Evolutionary conservation across 2,329 filamentous ascomycete genomes (phyloP), one percentile per base, ranked within the genome.

Genomic region (Chrysoporthe cubensis): DNA sequence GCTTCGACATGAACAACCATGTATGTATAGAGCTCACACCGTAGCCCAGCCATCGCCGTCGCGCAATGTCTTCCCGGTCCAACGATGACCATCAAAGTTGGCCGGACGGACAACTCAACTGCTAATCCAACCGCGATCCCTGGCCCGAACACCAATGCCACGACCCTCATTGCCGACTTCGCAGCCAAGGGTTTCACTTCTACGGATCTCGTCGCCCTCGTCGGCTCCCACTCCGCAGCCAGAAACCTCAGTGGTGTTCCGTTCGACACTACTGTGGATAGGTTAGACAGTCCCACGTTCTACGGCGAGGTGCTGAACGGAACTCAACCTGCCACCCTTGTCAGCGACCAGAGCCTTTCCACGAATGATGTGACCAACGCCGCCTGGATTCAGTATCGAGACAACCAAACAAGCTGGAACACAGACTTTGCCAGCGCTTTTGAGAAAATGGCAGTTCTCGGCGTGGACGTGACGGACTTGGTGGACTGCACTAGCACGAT

Each of bases 371-470:
- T 71, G 50, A 74, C 75, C 21, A 71, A 68, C 21, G 44, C 54
- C 4, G 70, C 70, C 50, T 76, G 75, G 75, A 66, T 42, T 18
- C 52, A 66, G n/a, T 75, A 74, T 48, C 71, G 67, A 2, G 58
- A 66, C 21, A 72, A 70, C 42, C 58, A 72, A 37, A 64, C 52
- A 2, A 63, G 69, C 4, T 76, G 75, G 75, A 60, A 67, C 5
- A 67, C 68, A 18, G 73, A 71, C 2, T 76, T 76, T 54, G 69
- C 72, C 13, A 70, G 73, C 26, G 75, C 75, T 72, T 76, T 76
- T 73, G 72, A 73, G 43, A 76, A 76, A 66, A 62, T 76, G 68
- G 64, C 64, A 40, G 40, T 75, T 1, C 52, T 76, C 21, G 74
- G 75, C 14, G 73, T 71, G 48, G 72, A 76, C 46, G 71, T 67